Conservation (phyloP, 768 basidiomycete genomes). For the Lactifluus echinatus region DNA sequence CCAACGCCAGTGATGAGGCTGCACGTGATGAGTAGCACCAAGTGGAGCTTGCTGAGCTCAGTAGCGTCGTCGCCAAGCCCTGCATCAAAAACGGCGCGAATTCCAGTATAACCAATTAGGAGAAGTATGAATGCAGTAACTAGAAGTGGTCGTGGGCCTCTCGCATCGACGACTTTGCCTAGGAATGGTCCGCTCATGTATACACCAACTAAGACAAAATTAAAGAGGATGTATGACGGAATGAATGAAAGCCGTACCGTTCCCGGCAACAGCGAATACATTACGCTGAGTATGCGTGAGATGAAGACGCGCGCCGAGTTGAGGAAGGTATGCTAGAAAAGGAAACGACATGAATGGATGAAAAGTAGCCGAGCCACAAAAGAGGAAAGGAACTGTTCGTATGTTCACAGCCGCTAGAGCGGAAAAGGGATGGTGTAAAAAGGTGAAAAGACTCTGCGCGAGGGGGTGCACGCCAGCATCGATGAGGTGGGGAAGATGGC, state of each 20-base stretch:
- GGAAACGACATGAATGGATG: background rate
- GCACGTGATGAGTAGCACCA: slow-evolving; percentile 50
- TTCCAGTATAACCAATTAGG: slow-evolving; percentile 66
- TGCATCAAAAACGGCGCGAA: slow-evolving; percentile 55
- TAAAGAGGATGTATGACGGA: background rate
- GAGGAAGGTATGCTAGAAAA: slow-evolving; percentile 69
- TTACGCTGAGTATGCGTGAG: slow-evolving; percentile 79
- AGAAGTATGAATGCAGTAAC: slow-evolving; percentile 49
- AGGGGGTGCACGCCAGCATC: background rate
- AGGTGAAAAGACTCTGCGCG: background rate
- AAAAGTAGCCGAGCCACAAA: background rate
- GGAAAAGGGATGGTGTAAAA: background rate
- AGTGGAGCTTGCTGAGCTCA: slow-evolving; percentile 32
- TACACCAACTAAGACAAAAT: slow-evolving; percentile 49
- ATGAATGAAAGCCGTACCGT: slow-evolving; percentile 36
- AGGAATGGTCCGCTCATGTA: slow-evolving; percentile 68
- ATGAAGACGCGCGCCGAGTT: slow-evolving; percentile 66
- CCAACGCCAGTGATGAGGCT: slow-evolving; percentile 71
- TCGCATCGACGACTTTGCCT: slow-evolving; percentile 69
- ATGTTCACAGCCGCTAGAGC: too few species aligned
- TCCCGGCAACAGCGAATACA: slow-evolving; percentile 72
- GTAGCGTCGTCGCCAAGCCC: slow-evolving; percentile 29
- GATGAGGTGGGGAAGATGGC: background rate
- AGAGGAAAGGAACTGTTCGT: background rate
- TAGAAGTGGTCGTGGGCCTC: slow-evolving; percentile 65